These are phyloP conservation scores for Leccinum glutinopallens DNA, from an alignment of 1,284 basidiomycete genomes.

Conservation along the genomic window DNA sequence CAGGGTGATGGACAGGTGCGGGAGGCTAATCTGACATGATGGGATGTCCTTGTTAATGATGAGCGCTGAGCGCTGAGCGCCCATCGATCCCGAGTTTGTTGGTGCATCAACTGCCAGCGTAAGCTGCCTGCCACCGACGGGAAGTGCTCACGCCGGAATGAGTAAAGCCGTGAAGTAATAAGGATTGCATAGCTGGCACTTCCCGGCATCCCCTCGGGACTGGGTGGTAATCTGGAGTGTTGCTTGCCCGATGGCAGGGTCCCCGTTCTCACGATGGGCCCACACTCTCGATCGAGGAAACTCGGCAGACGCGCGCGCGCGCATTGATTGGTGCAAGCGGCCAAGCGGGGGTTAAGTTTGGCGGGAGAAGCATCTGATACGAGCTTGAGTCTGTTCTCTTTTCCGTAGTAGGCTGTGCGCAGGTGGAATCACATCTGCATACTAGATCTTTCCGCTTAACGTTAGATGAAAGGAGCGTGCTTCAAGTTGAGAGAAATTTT, in stretches of 20 bases:
- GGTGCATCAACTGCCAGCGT: slow-evolving; percentile 30
- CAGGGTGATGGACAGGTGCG: slow-evolving; percentile 12
- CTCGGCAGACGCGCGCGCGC: slow-evolving; percentile 3
- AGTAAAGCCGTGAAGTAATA: slow-evolving; percentile 29
- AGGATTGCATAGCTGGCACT: slow-evolving; percentile 18
- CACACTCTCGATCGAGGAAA: slow-evolving; percentile 1
- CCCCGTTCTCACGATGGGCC: slow-evolving; percentile 22
- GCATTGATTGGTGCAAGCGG: slow-evolving; percentile 5
- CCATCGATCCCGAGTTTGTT: slow-evolving; percentile 24
- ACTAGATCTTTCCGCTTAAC: slow-evolving; percentile 38
- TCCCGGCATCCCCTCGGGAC: slow-evolving; percentile 29
- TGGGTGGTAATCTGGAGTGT: slow-evolving; percentile 6
- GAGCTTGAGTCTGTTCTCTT: slow-evolving; percentile 15
- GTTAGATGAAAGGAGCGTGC: slow-evolving; percentile 41
- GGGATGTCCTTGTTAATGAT: slow-evolving; percentile 11
- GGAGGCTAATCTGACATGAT: slow-evolving; percentile 28
- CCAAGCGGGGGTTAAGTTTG: slow-evolving; percentile 20
- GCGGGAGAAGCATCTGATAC: slow-evolving; percentile 14
- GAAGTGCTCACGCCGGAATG: slow-evolving; percentile 15
- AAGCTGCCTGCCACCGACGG: slow-evolving; percentile 22
- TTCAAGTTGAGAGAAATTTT: slow-evolving; percentile 24
- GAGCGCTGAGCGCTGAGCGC: slow-evolving; percentile 11
- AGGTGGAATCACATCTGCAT: slow-evolving; percentile 37
- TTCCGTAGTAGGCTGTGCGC: slow-evolving; percentile 31
- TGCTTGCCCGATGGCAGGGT: slow-evolving; percentile 12